A percentile compares a stretch with the other conserved stretches of the same genome.
phyloP scores from a whole-genome alignment of 768 basidiomycete species.

The Russula sp. region DNA sequence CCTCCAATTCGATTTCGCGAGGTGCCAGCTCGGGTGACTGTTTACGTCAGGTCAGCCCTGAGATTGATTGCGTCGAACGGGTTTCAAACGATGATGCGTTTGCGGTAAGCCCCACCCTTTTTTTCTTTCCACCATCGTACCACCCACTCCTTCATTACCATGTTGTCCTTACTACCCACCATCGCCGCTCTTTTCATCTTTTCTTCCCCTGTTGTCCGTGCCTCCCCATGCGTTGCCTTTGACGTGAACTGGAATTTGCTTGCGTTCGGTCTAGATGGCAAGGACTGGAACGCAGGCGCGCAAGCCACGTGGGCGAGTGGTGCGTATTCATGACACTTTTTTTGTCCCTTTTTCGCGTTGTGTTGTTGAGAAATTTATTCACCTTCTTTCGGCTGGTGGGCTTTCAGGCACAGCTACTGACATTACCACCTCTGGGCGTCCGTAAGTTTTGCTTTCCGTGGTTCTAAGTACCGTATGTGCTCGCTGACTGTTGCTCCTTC shows the following conservation, averaged over 20 bases:
- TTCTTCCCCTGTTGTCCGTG: conserved; percentile 31
- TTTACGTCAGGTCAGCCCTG: too few relatives aligned
- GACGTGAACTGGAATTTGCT: conserved; percentile 78
- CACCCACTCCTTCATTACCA: conserved; percentile 17
- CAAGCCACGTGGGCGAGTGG: conserved; percentile 60
- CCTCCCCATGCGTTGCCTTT: conserved; percentile 66
- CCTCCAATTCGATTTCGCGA: background rate
- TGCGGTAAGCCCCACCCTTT: background rate
- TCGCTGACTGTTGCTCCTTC: background rate
- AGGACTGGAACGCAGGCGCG: conserved; percentile 77
- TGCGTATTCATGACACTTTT: conserved; percentile 23
- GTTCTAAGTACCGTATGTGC: background rate
- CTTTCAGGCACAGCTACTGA: conserved; percentile 47
- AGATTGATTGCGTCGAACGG: too few relatives aligned
- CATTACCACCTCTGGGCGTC: conserved; percentile 67
- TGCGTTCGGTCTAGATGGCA: conserved; percentile 75
- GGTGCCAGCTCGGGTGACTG: too few relatives aligned
- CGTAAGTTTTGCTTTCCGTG: conserved; percentile 43
- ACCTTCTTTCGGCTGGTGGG: background rate
- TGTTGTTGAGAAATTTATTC: background rate
- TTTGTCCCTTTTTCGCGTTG: background rate
- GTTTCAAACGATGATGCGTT: too few relatives aligned
- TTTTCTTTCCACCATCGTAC: background rate
- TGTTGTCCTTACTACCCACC: conserved; percentile 33
- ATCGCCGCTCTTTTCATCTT: conserved; percentile 47